These are phyloP conservation scores for Leccinellum rugosiceps DNA, from an alignment of 768 basidiomycete species.

Conservation along the genomic window DNA sequence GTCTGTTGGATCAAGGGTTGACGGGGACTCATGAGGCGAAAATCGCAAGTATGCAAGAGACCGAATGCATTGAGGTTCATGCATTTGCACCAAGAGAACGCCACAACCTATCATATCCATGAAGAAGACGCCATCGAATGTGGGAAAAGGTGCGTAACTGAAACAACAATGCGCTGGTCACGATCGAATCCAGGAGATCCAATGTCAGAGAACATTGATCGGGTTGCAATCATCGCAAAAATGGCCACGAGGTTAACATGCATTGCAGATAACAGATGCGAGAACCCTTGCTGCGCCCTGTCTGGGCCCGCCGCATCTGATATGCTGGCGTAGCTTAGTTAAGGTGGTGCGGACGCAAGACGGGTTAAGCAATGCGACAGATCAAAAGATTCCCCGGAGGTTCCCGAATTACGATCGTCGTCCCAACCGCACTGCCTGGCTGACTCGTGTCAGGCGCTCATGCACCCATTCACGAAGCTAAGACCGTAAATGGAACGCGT, in stretches of 20 bases:
- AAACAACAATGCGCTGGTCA: slow-evolving; percentile 4
- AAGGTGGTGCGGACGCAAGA: slow-evolving; percentile 20
- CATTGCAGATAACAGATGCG: slow-evolving; percentile 10
- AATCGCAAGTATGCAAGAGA: slow-evolving; percentile 8
- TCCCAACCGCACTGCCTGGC: slow-evolving; percentile 14
- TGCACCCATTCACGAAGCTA: slow-evolving; percentile 12
- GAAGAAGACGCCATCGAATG: slow-evolving; percentile 11
- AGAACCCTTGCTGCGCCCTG: slow-evolving; percentile 13
- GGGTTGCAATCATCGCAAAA: slow-evolving; percentile 6
- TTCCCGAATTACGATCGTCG: slow-evolving; percentile 20
- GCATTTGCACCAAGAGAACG: slow-evolving; percentile 4
- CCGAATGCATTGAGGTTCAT: slow-evolving; percentile 1
- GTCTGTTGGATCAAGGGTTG: slow-evolving; percentile 17
- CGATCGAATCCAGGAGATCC: slow-evolving; percentile 5
- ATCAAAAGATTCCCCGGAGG: slow-evolving; percentile 22
- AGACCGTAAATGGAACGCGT: slow-evolving; percentile 14
- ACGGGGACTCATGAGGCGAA: slow-evolving; percentile 5
- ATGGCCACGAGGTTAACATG: slow-evolving; percentile 20
- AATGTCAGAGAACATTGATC: slow-evolving; percentile 10
- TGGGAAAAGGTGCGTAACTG: slow-evolving; percentile 5
- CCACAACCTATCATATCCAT: slow-evolving; percentile 5
- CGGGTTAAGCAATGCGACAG: slow-evolving; percentile 12
- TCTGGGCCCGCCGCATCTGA: slow-evolving; percentile 8
- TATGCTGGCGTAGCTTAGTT: slow-evolving; percentile 11
- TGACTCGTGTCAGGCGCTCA: slow-evolving; percentile 18